Conservation (phyloP, 192 early-diverging fungal genomes). For the Backusella sp. region DNA sequence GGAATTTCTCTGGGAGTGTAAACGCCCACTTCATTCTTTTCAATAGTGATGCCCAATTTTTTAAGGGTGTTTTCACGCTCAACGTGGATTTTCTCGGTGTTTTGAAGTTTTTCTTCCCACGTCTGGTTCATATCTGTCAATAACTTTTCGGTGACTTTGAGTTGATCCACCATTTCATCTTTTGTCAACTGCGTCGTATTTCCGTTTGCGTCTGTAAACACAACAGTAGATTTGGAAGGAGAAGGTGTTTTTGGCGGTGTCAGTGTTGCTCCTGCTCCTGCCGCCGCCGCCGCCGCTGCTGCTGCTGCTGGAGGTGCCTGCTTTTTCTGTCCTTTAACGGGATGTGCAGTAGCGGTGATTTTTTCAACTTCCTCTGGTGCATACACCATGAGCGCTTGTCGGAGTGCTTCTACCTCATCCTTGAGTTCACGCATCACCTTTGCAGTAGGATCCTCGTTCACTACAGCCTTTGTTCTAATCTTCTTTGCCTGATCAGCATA, state of each 20-base stretch:
- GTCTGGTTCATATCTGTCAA: slow-evolving; percentile 79
- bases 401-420: slow-evolving; percentile 71
- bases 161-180: slow-evolving; percentile 71
- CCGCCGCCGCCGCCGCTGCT: neutral
- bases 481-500: slow-evolving; percentile 90
- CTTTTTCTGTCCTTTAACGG: neutral
- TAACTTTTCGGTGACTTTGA: slow-evolving; percentile 84
- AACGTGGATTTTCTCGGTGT: slow-evolving; percentile 69
- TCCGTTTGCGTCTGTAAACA: slow-evolving; percentile 42
- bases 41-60: slow-evolving; percentile 77
- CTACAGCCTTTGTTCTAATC: slow-evolving; percentile 87
- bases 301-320: neutral
- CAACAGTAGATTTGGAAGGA: slow-evolving; percentile 26
- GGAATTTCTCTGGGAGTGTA: slow-evolving; percentile 76
- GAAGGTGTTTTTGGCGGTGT: neutral
- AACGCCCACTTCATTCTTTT: slow-evolving; percentile 69
- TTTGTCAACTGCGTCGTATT: slow-evolving; percentile 42
- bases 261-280: neutral
- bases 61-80: slow-evolving; percentile 73
- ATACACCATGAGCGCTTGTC: slow-evolving; percentile 51
- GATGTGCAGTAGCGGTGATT: slow-evolving; percentile 16
- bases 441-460: slow-evolving; percentile 87
- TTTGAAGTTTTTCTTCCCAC: slow-evolving; percentile 79
- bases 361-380: slow-evolving; percentile 31
- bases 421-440: slow-evolving; percentile 80